phyloP scores from a whole-genome alignment of 768 basidiomycete species.

The Tricholomella constricta region DNA sequence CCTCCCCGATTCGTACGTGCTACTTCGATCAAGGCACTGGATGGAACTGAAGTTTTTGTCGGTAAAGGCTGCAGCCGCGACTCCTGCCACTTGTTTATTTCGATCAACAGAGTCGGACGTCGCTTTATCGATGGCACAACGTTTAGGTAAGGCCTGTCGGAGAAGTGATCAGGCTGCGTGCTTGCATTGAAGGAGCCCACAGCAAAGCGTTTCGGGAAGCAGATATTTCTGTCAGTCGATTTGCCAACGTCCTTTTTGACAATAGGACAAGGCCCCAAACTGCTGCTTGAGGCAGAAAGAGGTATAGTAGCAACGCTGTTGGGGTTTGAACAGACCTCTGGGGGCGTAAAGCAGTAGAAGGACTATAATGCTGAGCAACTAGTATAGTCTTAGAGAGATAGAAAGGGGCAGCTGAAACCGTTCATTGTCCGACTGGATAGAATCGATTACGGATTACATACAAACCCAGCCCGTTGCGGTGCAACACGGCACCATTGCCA shows the following conservation, averaged over 20 bases:
- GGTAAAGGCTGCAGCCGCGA: constrained; percentile 33
- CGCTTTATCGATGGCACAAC: constrained; percentile 74
- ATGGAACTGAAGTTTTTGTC: constrained; percentile 8
- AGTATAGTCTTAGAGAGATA: background rate
- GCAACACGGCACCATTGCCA: constrained; percentile 15
- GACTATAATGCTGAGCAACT: background rate
- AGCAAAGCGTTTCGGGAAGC: constrained; percentile 67
- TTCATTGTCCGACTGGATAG: constrained; percentile 14
- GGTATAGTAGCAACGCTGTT: constrained; percentile 53
- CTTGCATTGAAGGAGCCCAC: constrained; percentile 21
- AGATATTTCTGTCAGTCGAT: constrained; percentile 77
- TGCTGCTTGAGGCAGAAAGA: constrained; percentile 62
- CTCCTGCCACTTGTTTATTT: constrained; percentile 64
- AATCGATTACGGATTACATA: constrained; percentile 23
- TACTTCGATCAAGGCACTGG: constrained; percentile 12
- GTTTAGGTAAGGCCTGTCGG: constrained; percentile 60
- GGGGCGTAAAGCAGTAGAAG: background rate
- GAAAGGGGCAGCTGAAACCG: constrained; percentile 15
- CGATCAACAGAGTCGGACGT: constrained; percentile 61
- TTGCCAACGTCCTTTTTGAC: constrained; percentile 40
- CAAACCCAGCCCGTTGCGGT: constrained; percentile 22
- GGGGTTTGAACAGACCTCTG: constrained; percentile 22
- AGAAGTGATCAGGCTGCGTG: constrained; percentile 9
- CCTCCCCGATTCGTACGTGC: constrained; percentile 47
- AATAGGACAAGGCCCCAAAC: constrained; percentile 47